Base-by-base conservation (phyloP, 257 asterid genomes). In the Solanum dulcamara region DNA sequence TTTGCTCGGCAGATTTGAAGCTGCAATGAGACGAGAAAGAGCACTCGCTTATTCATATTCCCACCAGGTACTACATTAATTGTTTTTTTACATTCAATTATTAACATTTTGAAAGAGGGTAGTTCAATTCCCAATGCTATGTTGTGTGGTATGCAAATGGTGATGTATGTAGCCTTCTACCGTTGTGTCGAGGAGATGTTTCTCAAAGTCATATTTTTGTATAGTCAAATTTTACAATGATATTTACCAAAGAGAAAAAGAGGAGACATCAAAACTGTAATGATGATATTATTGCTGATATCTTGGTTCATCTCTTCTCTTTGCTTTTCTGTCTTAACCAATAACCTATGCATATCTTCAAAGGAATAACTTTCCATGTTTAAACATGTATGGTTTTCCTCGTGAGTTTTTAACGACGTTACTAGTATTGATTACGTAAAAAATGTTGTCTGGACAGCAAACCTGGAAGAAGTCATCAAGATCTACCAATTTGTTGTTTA, bases 391-490 rank as follows among this genome's bases (percentile, higher is more conserved):
- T 26, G 82, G 2, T 17, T 24, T 75, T 74, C 12, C 40, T 74
- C 1, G 9, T 26, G 17, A 26, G 7, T 5, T 44, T 3, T 75
- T 75, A 28, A 75, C 12, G 60, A 26, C 10, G 5, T 24, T 75
- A 75, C 17, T 77, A 15, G 38, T 44, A 26, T 46, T 46, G 82
- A 77, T 77, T 26, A 26, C 26, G 57, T 74, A 0, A 42, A 74
- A 40, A 26, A 15, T 75, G 40, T 77, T 15, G 82, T 24, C 82
- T 46, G 1, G 82, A 86, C 98, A 96, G 98, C 98, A 94, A 93
- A 91, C 93, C 13, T 93, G 98, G 99, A 96, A 94, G 93, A 93
- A 94, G 87, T 91, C 98, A 17, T 85, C 92, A 33, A 93, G 89
- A 87, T 68, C 94, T n/a, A 85, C 91, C n/a, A 93, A 91, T 92